A percentile compares a stretch with the other conserved stretches of the same genome.
phyloP scores from a whole-genome alignment of 345 rosid species.

The Rhizophora mangle region DNA sequence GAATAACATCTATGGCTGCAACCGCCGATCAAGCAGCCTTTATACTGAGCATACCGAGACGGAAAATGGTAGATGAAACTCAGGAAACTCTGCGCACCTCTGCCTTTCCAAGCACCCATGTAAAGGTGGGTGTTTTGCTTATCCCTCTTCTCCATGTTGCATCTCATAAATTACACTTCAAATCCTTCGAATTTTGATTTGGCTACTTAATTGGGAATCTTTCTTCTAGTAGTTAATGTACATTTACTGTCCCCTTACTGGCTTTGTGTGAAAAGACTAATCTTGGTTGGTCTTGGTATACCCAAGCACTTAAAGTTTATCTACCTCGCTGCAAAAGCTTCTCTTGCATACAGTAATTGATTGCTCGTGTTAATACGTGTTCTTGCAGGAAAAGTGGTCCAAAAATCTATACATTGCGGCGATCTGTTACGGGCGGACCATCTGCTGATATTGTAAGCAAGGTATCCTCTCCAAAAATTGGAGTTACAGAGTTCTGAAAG shows the following conservation, averaged over 20 bases:
- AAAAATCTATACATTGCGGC: conserved; percentile 66
- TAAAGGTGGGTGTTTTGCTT: conserved; percentile 51
- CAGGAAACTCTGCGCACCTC: conserved; percentile 96
- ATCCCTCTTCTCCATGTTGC: background rate
- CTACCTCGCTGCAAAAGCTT: too few relatives aligned
- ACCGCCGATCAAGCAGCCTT: conserved; percentile 92
- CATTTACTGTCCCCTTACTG: background rate
- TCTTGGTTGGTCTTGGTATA: background rate
- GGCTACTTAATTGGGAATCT: background rate
- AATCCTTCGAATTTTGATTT: background rate
- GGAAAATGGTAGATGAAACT: conserved; percentile 83
- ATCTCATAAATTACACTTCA: background rate
- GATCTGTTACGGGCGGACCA: conserved; percentile 67
- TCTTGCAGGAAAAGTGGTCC: conserved; percentile 64
- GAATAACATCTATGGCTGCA: conserved; percentile 94
- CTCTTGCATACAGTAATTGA: background rate
- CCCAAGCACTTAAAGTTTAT: background rate
- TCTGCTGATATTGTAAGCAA: conserved; percentile 38
- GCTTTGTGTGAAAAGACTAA: background rate
- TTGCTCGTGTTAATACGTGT: background rate
- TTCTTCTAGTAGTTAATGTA: too few relatives aligned
- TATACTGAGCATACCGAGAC: conserved; percentile 78
- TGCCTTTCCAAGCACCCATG: conserved; percentile 95
- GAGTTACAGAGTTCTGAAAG: conserved; percentile 32
- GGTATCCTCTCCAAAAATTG: conserved; percentile 13